A percentile compares a stretch with the other conserved stretches of the same genome.
These are phyloP conservation scores for Nothophytophthora sp. DNA, from an alignment of 352 stramenopile genomes.

Conservation along the genomic window DNA sequence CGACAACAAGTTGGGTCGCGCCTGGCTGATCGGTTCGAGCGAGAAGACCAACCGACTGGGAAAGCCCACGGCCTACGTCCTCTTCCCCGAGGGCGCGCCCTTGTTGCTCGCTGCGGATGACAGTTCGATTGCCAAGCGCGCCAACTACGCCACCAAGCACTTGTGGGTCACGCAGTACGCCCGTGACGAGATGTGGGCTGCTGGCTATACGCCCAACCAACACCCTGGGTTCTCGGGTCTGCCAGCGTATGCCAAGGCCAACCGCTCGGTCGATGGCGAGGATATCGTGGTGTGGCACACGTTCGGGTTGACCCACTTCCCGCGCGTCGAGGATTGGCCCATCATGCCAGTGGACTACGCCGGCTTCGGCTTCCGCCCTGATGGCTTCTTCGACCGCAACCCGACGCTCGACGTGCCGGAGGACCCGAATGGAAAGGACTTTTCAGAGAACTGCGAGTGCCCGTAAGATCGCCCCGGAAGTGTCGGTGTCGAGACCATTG, in stretches of 20 bases:
- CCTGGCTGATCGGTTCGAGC: slow-evolving; percentile 64
- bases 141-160: slow-evolving; percentile 60
- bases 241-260: slow-evolving; percentile 48
- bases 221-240: slow-evolving; percentile 47
- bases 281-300: slow-evolving; percentile 79
- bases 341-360: slow-evolving; percentile 79
- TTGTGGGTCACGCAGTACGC: slow-evolving; percentile 75
- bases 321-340: slow-evolving; percentile 70
- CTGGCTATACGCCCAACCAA: slow-evolving; percentile 74
- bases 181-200: slow-evolving; percentile 62
- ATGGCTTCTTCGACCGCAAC: slow-evolving; percentile 69
- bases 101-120: slow-evolving; percentile 52
- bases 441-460: slow-evolving; percentile 33
- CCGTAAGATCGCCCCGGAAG: too few species aligned
- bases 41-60: slow-evolving; percentile 54
- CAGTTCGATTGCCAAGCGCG: slow-evolving; percentile 52
- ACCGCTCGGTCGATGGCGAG: slow-evolving; percentile 56
- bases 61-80: slow-evolving; percentile 57
- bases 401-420: slow-evolving; percentile 50
- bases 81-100: slow-evolving; percentile 55
- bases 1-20: slow-evolving; percentile 49
- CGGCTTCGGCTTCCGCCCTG: slow-evolving; percentile 67
- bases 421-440: slow-evolving; percentile 39
- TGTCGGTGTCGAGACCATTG: background rate
- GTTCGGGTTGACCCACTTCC: slow-evolving; percentile 75